Base-by-base conservation (phyloP, 164 flowering plant species). In the Magnolia sinica region DNA sequence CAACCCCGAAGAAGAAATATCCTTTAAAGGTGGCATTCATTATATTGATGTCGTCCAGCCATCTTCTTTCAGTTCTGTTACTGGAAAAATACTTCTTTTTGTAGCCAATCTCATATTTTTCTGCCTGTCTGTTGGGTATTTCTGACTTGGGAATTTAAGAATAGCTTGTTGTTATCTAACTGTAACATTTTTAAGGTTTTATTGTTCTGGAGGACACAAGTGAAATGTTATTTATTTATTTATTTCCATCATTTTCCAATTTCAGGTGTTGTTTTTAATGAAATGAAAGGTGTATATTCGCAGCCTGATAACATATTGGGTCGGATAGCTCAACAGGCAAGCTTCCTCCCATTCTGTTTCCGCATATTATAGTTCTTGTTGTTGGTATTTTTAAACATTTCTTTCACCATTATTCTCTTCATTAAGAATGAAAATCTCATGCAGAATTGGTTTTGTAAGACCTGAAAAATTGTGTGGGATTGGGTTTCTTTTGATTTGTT, bases 231-330 rank as follows among this genome's bases (percentile, higher is more conserved):
- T 23, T n/a, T 55, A 1, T 52, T 79, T 10, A 37, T 19, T 64
- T 73, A 65, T 13, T 37, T 1, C 59, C 72, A 18, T 45, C 31
- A 51, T 72, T 70, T 76, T 52, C 49, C 49, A 20, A 49, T 76
- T 81, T 70, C 84, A 96, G 98, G 99, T 81, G 99, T 96, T 80
- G 99, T 96, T 70, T 96, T 96, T 80, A 96, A 96, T 86, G 99
- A 96, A 86, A 96, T 96, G 99, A 96, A 96, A 84, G 99, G 99
- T 78, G 98, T 94, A 55, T 96, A 96, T 78, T 96, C 99, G 51
- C 98, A 96, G 88, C 99, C 99, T 50, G 99, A 96, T 84, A 96
- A 87, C 80, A 87, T 96, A 78, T 77, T 96, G 72, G 95, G 93
- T 45, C 90, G 98, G 70, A 55, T 87, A 24, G 78, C 92, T 75